Percentiles rank a stretch among this genome's conserved stretches.
Conservation (phyloP, 108 stramenopile species). For the Phaeodactylum tricornutum region DNA sequence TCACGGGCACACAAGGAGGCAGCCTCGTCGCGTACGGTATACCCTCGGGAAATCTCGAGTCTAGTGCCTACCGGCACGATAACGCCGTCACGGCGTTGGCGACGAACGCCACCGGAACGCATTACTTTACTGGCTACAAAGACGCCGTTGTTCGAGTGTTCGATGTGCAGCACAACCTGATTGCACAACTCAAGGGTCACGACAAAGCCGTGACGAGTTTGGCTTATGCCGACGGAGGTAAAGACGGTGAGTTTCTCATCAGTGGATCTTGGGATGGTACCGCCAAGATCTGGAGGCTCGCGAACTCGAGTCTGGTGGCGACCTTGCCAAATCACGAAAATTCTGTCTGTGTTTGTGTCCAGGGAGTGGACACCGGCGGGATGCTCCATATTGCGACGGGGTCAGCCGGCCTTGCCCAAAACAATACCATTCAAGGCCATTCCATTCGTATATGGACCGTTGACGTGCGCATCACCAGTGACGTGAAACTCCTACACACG, state of each 20-base stretch:
- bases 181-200: conserved; percentile 47
- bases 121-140: conserved; percentile 69
- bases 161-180: conserved; percentile 36
- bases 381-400: conserved; percentile 47
- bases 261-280: conserved; percentile 86
- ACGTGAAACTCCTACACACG: conserved; percentile 16
- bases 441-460: conserved; percentile 62
- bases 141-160: conserved; percentile 67
- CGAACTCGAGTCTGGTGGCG: conserved; percentile 24
- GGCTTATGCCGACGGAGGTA: conserved; percentile 9
- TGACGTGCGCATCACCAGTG: conserved; percentile 22
- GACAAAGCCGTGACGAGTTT: conserved; percentile 75
- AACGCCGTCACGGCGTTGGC: conserved; percentile 35
- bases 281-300: conserved; percentile 71
- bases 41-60: conserved; percentile 19
- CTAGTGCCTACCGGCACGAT: conserved; percentile 34
- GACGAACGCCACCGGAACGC: not conserved
- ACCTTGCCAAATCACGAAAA: conserved; percentile 73
- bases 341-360: conserved; percentile 60
- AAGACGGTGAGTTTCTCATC: conserved; percentile 26
- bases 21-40: conserved; percentile 26
- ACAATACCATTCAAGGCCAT: conserved; percentile 49
- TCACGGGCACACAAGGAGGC: conserved; percentile 41
- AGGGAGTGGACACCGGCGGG: conserved; percentile 8
- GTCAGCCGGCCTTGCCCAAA: conserved; percentile 66